Evolutionary conservation across 805 yeast species (phyloP).

Genomic region (Candida pseudofarinosa): DNA sequence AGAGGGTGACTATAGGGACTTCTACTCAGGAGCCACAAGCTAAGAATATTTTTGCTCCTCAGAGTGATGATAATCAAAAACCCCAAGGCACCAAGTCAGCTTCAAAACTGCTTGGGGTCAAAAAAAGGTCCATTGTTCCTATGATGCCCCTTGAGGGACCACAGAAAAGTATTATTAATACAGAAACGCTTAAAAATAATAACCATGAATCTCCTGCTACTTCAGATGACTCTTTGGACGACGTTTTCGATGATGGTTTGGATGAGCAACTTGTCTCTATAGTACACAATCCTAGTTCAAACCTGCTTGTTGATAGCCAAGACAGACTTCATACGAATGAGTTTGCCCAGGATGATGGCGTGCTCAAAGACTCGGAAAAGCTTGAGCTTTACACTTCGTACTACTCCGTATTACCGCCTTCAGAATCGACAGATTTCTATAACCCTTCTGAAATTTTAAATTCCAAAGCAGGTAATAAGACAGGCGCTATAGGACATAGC

Average conservation of each 20-base stretch:
- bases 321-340: conserved; percentile 1
- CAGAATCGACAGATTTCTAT: conserved; percentile 11
- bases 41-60: background rate
- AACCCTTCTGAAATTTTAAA: conserved; percentile 11
- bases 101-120: background rate
- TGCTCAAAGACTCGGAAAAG: conserved; percentile 34
- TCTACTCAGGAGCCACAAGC: background rate
- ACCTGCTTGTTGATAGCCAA: background rate
- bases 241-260: conserved; percentile 20
- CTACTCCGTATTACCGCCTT: conserved; percentile 21
- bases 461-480: conserved; percentile 1
- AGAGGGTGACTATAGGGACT: no score
- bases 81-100: background rate
- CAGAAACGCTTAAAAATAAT: no score
- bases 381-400: conserved; percentile 40
- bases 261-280: conserved; percentile 16
- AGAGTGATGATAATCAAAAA: background rate
- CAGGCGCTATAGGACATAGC: conserved; percentile 16
- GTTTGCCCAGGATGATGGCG: conserved; percentile 28
- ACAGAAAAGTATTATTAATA: background rate
- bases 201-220: background rate
- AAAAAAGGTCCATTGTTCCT: background rate
- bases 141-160: background rate
- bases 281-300: background rate
- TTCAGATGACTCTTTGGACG: conserved; percentile 3